Conservation (phyloP, 1,139 yeast species). For the Ogataea hybrid region DNA sequence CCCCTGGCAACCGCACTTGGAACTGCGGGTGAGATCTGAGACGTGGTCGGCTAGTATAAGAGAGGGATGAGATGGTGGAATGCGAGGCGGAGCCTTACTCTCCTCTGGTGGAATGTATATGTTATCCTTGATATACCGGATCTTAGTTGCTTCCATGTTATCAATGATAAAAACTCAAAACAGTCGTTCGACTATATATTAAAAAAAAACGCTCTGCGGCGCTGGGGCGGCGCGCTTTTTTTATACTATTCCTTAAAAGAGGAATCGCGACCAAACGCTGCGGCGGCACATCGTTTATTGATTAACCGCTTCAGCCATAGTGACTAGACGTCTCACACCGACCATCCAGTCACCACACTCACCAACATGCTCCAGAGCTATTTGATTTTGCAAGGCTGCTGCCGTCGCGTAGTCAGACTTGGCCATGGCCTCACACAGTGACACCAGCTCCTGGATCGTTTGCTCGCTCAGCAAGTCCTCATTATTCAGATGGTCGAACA, state of each 20-base stretch:
- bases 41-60: conserved; percentile 44
- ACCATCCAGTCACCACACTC: conserved; percentile 93
- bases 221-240: conserved; percentile 10
- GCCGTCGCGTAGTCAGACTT: conserved; percentile 62
- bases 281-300: conserved; percentile 1
- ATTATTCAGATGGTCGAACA: conserved; percentile 79
- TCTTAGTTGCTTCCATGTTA: conserved; percentile 41
- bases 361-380: conserved; percentile 63
- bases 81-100: conserved; percentile 25
- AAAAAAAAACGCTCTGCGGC: conserved; percentile 1
- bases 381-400: conserved; percentile 49
- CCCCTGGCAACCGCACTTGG: conserved; percentile 46
- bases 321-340: conserved; percentile 85
- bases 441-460: conserved; percentile 53
- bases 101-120: conserved; percentile 43
- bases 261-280: neutral
- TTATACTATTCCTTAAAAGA: neutral
- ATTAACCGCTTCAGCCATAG: conserved; percentile 56
- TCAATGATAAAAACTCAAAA: conserved; percentile 4
- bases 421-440: conserved; percentile 50
- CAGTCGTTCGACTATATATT: conserved; percentile 7
- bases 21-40: conserved; percentile 43
- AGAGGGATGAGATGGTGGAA: conserved; percentile 48
- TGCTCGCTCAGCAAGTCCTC: conserved; percentile 60
- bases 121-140: conserved; percentile 38